phyloP scores from a whole-genome alignment of 805 yeast genomes.

The Hyphopichia homilentoma region DNA sequence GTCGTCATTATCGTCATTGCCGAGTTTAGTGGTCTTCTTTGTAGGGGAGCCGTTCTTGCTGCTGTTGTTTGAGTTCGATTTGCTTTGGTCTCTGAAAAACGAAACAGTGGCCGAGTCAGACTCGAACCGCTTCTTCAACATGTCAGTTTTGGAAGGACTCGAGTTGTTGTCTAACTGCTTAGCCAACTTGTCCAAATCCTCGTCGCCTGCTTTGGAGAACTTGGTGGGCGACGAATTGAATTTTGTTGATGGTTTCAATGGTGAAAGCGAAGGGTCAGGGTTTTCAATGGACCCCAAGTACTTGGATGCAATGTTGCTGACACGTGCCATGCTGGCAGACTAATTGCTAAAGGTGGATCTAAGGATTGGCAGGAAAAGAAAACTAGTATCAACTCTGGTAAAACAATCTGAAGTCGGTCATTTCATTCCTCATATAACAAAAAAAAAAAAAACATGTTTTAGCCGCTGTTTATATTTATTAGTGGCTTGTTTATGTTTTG shows the following conservation, averaged over 20 bases:
- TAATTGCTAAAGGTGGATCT: too few species aligned
- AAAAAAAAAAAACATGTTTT: too few species aligned
- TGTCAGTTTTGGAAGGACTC: slow-evolving; percentile 21
- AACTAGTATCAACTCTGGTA: too few species aligned
- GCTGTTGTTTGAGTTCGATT: slow-evolving; percentile 14
- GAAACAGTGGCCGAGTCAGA: slow-evolving; percentile 41
- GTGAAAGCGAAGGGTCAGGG: slow-evolving; percentile 19
- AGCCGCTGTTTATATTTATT: too few species aligned
- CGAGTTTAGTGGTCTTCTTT: slow-evolving; percentile 8
- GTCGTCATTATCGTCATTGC: neutral
- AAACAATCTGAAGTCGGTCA: too few species aligned
- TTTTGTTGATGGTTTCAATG: slow-evolving; percentile 27
- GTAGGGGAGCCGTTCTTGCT: slow-evolving; percentile 15
- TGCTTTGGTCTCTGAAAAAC: slow-evolving; percentile 30
- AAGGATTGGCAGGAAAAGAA: too few species aligned
- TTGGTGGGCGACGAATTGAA: slow-evolving; percentile 16
- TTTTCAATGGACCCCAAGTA: slow-evolving; percentile 28
- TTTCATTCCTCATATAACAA: too few species aligned
- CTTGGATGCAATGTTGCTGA: slow-evolving; percentile 29
- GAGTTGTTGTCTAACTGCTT: slow-evolving; percentile 29
- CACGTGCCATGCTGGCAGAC: slow-evolving; percentile 23
- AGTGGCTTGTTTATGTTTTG: too few species aligned
- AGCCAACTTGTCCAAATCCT: slow-evolving; percentile 38
- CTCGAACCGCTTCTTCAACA: slow-evolving; percentile 32
- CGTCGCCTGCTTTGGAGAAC: slow-evolving; percentile 8